phyloP scores from a whole-genome alignment of 345 rosid genomes.

The Ceriops decandra region DNA sequence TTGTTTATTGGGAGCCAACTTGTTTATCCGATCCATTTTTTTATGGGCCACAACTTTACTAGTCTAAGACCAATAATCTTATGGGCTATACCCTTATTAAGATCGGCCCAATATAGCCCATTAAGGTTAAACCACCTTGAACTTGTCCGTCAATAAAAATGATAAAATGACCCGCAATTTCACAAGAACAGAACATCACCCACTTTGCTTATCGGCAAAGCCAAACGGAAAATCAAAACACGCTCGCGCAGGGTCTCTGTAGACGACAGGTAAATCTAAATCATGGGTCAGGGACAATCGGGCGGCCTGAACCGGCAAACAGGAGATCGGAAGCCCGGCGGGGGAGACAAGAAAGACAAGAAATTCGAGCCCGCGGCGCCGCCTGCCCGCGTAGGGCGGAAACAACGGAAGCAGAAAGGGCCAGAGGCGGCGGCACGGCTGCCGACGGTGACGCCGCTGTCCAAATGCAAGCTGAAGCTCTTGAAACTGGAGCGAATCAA shows the following conservation, averaged over 20 bases:
- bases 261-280: neutral
- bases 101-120: no score
- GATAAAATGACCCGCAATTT: no score
- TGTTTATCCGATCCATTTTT: no score
- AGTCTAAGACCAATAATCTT: no score
- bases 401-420: slow-evolving; percentile 25
- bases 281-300: slow-evolving; percentile 27
- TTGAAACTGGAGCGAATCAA: slow-evolving; percentile 28
- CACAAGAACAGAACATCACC: no score
- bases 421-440: slow-evolving; percentile 21
- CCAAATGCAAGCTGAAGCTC: slow-evolving; percentile 27
- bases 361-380: slow-evolving; percentile 30
- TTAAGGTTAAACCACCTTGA: no score
- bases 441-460: slow-evolving; percentile 22
- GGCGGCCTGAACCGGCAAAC: slow-evolving; percentile 18
- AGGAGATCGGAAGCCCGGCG: slow-evolving; percentile 24
- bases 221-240: neutral
- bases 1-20: no score
- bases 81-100: no score
- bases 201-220: no score
- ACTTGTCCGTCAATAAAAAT: no score
- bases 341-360: slow-evolving; percentile 28
- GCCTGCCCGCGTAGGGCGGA: slow-evolving; percentile 22
- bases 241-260: neutral
- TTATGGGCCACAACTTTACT: no score